These are phyloP conservation scores for Alternaria conjuncta DNA, from an alignment of 2,329 filamentous ascomycete species.

Conservation along the genomic window DNA sequence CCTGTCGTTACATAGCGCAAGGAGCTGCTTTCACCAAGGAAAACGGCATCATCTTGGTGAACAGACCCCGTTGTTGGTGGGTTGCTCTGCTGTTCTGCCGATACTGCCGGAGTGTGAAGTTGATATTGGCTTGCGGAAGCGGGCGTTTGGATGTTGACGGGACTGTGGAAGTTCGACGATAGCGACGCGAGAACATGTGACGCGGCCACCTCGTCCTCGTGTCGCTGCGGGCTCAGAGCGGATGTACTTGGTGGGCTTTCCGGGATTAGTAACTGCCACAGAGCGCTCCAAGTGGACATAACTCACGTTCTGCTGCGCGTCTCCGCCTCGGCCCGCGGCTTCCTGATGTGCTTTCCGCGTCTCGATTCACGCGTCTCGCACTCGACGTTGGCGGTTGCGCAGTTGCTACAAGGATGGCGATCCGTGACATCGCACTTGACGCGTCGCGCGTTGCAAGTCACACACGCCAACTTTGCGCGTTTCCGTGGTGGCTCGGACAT, in stretches of 20 bases:
- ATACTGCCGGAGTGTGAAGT: conserved; percentile 18
- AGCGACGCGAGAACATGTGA: conserved; percentile 39
- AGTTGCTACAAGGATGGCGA: conserved; percentile 53
- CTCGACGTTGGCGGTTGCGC: conserved; percentile 42
- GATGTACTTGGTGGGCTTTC: background rate
- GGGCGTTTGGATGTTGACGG: conserved; percentile 19
- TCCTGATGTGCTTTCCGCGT: conserved; percentile 51
- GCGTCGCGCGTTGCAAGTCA: conserved; percentile 53
- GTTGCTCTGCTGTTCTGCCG: conserved; percentile 13
- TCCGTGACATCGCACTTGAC: conserved; percentile 57
- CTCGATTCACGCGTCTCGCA: conserved; percentile 54
- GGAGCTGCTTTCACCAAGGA: conserved; percentile 57
- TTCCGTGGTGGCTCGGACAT: conserved; percentile 32
- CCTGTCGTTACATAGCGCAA: conserved; percentile 54
- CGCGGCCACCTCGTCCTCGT: conserved; percentile 38
- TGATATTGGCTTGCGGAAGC: conserved; percentile 16
- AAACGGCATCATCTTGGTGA: conserved; percentile 42
- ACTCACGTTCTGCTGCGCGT: conserved; percentile 26
- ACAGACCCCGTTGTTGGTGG: conserved; percentile 21
- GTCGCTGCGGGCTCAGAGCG: conserved; percentile 21
- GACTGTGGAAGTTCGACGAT: conserved; percentile 35
- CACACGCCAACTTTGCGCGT: conserved; percentile 54
- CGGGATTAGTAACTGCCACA: background rate
- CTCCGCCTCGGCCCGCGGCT: conserved; percentile 25
- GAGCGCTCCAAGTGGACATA: too few relatives aligned